Evolutionary conservation across 2,329 filamentous ascomycete genomes (phyloP).

Genomic region (Phialocephala subalpina): DNA sequence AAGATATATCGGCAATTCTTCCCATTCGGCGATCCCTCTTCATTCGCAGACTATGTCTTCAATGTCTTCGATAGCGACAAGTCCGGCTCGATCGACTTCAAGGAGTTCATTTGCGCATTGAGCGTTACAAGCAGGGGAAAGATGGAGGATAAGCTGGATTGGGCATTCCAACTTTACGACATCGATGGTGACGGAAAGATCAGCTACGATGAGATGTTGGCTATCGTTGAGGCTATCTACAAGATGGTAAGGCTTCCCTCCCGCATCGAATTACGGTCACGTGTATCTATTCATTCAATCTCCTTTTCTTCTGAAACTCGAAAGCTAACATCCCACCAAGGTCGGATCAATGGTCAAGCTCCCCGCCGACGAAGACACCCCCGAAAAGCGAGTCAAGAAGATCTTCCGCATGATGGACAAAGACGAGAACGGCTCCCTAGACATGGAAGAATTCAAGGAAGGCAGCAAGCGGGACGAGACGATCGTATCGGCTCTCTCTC

Average conservation of each 20-base stretch:
- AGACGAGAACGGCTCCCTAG: conserved; percentile 96
- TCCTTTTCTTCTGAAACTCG: not conserved
- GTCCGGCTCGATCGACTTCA: conserved; percentile 97
- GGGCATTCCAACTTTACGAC: conserved; percentile 99
- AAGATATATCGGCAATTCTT: conserved; percentile 99
- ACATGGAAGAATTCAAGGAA: conserved; percentile 99
- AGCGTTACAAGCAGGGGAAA: conserved; percentile 96
- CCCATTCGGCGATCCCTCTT: conserved; percentile 95
- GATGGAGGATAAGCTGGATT: conserved; percentile 99
- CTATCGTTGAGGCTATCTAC: conserved; percentile 99
- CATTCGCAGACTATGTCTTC: conserved; percentile 98
- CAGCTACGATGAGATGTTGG: conserved; percentile 98
- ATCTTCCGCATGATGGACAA: conserved; percentile 99
- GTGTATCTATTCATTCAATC: not conserved
- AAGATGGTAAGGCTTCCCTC: conserved; percentile 79
- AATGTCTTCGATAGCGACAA: conserved; percentile 99
- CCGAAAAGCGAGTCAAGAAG: conserved; percentile 96
- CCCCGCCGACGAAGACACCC: conserved; percentile 97
- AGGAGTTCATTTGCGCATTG: conserved; percentile 98
- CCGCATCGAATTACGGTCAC: not conserved
- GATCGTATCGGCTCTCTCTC: conserved; percentile 93
- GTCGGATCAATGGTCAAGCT: conserved; percentile 99
- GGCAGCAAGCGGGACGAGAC: conserved; percentile 99
- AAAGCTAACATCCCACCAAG: conserved; percentile 53
- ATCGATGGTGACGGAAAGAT: conserved; percentile 99